These are phyloP conservation scores for Hypoxylon sp. DNA, from an alignment of 2,329 filamentous ascomycete genomes.

Conservation along the genomic window DNA sequence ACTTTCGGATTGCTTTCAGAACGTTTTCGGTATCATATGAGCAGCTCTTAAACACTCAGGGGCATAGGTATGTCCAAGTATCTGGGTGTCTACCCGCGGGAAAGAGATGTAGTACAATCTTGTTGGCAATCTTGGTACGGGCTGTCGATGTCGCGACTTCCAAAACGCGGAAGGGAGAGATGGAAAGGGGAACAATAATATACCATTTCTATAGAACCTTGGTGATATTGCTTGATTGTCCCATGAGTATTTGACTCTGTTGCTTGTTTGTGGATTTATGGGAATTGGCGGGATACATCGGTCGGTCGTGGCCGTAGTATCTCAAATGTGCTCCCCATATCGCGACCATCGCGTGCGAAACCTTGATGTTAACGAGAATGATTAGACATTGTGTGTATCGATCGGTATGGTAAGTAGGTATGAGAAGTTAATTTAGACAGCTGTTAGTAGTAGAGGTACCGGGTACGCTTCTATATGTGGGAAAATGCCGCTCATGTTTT, in stretches of 20 bases:
- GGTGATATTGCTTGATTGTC: too few species aligned
- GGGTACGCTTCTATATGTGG: not conserved
- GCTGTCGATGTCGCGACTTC: not conserved
- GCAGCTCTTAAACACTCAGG: too few species aligned
- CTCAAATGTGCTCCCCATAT: not conserved
- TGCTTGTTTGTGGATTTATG: too few species aligned
- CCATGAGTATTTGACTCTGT: not conserved
- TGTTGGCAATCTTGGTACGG: too few species aligned
- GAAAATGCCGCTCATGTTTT: not conserved
- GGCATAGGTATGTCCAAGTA: too few species aligned
- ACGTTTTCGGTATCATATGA: too few species aligned
- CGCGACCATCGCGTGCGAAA: not conserved
- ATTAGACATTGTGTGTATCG: too few species aligned
- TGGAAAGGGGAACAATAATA: not conserved
- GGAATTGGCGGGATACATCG: too few species aligned
- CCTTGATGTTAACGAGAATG: too few species aligned
- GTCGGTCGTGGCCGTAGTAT: not conserved
- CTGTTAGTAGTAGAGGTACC: not conserved
- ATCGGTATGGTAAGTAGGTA: not conserved
- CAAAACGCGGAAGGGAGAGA: not conserved
- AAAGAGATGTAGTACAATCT: too few species aligned
- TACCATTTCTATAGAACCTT: not conserved
- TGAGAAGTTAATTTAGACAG: not conserved
- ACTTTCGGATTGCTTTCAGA: too few species aligned
- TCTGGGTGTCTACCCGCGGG: too few species aligned